Base-by-base conservation (phyloP, 1,284 basidiomycete species). In the Trichosporon sp. region DNA sequence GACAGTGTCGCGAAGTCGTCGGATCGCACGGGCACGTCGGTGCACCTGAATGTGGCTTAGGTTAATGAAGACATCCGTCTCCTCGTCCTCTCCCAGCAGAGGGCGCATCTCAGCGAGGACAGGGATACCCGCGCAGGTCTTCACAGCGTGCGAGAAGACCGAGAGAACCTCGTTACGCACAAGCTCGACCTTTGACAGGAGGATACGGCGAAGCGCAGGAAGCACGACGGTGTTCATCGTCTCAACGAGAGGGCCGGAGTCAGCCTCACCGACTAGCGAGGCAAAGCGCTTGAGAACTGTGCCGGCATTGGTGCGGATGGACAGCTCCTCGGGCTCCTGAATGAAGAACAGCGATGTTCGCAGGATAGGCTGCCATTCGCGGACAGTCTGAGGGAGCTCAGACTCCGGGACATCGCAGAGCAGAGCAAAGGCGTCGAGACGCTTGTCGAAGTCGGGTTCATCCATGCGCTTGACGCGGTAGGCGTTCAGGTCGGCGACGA, bases 41-140 rank as follows among this genome's bases (percentile, higher is more conserved):
- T 99, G 96, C 4, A 92, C 85, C 83, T 99, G 97, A 65, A 99
- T 89, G 81, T 99, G 97, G 73, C 92, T 89, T 65, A 99, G 89
- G 82, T 99, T 99, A 85, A 91, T 90, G 87, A 99, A 98, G 84
- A 99, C 96, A 80, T 91, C 95, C 31, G 93, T 95, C 81, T 99
- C 97, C 62, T 93, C 91, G 77, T 99, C 96, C 18, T 87, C 89
- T 3, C 92, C 92, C n/a, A 98, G 86, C 11, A 99, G 85, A 11
- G 89, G 86, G 7, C 84, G 87, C 89, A 98, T 90, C 77, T 98
- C 94, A 62, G 87, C 87, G 51, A 98, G 84, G 1, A 87, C 82
- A 0, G 83, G 79, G 23, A 93, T 84, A n/a, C 85, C 80, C 2
- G 86, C 83, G 73, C 92, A 93, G 69, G 87, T 87, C 47, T 87